These are phyloP conservation scores for Vanderwaltozyma polyspora DNA, from an alignment of 805 yeast genomes.

Conservation along the genomic window DNA sequence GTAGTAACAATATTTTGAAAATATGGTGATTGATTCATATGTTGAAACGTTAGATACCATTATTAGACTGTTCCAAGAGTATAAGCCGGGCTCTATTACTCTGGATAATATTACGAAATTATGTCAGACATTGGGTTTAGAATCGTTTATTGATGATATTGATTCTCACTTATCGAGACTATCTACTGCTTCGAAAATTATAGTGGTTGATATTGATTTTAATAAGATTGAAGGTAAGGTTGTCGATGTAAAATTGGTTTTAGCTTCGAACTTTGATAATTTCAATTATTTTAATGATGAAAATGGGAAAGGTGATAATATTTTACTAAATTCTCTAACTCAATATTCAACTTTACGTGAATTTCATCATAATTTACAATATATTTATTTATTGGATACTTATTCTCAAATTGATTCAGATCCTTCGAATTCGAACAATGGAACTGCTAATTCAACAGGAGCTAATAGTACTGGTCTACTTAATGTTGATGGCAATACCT, in stretches of 20 bases:
- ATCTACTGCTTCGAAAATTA: slow-evolving; percentile 28
- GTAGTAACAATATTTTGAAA: no score
- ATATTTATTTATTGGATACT: slow-evolving; percentile 22
- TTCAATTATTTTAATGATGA: slow-evolving; percentile 23
- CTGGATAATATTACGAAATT: slow-evolving; percentile 24
- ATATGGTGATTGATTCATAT: slow-evolving; percentile 20
- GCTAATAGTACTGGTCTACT: neutral
- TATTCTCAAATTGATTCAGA: slow-evolving; percentile 24
- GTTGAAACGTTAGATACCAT: slow-evolving; percentile 20
- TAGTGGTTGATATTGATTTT: slow-evolving; percentile 29
- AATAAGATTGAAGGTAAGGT: slow-evolving; percentile 17
- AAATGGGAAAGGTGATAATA: slow-evolving; percentile 11
- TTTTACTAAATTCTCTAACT: slow-evolving; percentile 22
- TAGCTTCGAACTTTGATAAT: slow-evolving; percentile 28
- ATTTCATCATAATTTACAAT: slow-evolving; percentile 25
- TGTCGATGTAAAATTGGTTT: slow-evolving; percentile 26
- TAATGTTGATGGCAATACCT: neutral
- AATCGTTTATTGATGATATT: slow-evolving; percentile 26
- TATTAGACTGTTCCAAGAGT: slow-evolving; percentile 22
- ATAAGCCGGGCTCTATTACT: slow-evolving; percentile 25
- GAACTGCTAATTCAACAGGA: neutral
- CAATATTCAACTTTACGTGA: slow-evolving; percentile 20
- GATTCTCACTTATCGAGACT: slow-evolving; percentile 19
- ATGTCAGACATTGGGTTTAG: slow-evolving; percentile 26
- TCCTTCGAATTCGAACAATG: slow-evolving; percentile 7